Evolutionary conservation across 1,284 basidiomycete species (phyloP), one percentile per base, ranked within the genome.

Genomic region (Phenoliferia sp.): DNA sequence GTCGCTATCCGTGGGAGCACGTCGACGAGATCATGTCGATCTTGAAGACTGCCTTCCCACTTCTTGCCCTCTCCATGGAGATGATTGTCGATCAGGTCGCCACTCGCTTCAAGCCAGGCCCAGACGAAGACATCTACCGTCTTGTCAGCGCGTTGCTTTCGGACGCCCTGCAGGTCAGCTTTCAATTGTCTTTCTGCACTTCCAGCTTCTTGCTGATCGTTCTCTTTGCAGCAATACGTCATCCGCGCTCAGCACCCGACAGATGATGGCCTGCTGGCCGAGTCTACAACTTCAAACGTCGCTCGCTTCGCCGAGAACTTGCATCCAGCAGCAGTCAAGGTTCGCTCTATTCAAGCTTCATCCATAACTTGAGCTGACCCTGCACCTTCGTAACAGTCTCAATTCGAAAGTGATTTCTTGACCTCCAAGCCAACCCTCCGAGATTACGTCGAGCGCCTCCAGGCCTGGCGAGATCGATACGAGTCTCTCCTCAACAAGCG

Each of bases 1-100:
- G 50, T 64, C 75, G 57, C 35, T 78, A 66, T 28, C 87, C 92
- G 34, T 92, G 88, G 85, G 95, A 98, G 68, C 86, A 91, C 75
- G 88, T 97, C 19, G 96, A 99, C 59, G 97, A 99, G 77, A 88
- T 99, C 69, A 87, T 94, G 59, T 90, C 94, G 77, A 89, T 94
- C 64, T 84, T 99, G 76, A 99, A 99, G 82, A 98, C 95, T 0
- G 90, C 92, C 1, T 97, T 96, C 83, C 96, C 96, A 0, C 84
- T 99, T 22, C 85, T 99, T 29, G 92, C 95, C 32, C 83, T 98
- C 35, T 96, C 92, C 64, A 86, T 99, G 84, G 96, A 99, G 81
- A 96, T 94, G 59, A 91, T 99, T 84, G 91, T 96, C 28, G 96
- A 99, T 76, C 95, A 99, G 80, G 90, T 99, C 73, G 85, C 88